phyloP scores from a whole-genome alignment of 331 rosid genomes.

The Malus hybrid region DNA sequence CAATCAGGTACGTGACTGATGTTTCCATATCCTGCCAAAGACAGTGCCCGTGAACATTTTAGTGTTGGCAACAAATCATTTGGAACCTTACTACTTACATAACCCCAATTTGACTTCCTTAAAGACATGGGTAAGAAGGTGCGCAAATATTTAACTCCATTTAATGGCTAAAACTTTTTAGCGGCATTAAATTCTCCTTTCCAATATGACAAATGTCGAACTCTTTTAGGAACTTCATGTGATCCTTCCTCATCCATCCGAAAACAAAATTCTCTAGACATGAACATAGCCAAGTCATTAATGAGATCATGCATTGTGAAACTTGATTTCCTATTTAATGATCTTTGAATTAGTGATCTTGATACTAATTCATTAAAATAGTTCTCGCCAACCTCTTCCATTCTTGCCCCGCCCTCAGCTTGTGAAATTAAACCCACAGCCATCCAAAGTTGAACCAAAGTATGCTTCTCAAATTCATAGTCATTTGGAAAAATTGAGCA shows the following conservation, averaged over 20 bases:
- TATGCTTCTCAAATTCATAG: background rate
- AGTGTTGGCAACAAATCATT: background rate
- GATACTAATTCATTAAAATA: background rate
- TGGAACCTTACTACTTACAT: background rate
- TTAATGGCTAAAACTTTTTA: background rate
- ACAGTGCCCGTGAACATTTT: background rate
- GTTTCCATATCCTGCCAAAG: fast-evolving
- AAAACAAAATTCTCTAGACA: background rate
- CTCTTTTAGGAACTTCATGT: background rate
- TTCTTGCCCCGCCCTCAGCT: background rate
- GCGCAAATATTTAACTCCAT: background rate
- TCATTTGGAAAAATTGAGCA: background rate
- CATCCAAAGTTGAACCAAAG: background rate
- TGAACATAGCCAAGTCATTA: background rate
- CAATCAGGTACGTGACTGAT: background rate
- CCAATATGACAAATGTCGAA: background rate
- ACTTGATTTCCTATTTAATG: fast-evolving
- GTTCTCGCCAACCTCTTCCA: background rate
- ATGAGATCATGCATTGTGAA: background rate
- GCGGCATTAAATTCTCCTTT: background rate
- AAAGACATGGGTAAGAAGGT: background rate
- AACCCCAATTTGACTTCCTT: fast-evolving
- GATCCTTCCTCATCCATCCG: background rate
- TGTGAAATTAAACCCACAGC: background rate
- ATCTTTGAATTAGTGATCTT: background rate